These are phyloP conservation scores for Beta vulgaris DNA, from an alignment of 148 eudicot genomes.

Conservation along the genomic window DNA sequence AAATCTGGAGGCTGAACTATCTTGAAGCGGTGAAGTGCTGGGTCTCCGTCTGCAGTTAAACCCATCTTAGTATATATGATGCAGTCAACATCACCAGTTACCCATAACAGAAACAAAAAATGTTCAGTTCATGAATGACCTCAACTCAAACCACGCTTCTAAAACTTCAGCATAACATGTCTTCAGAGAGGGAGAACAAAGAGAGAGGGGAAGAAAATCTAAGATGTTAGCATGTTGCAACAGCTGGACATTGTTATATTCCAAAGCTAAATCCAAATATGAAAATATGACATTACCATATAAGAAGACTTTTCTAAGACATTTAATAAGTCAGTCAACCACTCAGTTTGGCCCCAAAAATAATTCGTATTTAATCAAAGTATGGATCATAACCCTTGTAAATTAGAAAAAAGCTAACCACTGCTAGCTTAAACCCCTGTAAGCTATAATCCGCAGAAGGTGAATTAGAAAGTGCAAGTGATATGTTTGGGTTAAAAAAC, in stretches of 20 bases:
- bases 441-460: too few species aligned
- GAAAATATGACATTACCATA: neutral
- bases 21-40: conserved; percentile 58
- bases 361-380: too few species aligned
- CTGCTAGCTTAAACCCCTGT: too few species aligned
- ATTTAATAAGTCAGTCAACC: neutral
- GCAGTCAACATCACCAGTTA: neutral
- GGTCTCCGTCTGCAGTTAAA: conserved; percentile 61
- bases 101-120: neutral
- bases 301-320: neutral
- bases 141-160: neutral
- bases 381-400: too few species aligned
- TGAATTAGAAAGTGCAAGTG: too few species aligned
- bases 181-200: neutral
- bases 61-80: neutral
- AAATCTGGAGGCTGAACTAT: conserved; percentile 43
- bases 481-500: too few species aligned
- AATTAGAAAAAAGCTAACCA: too few species aligned
- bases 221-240: neutral
- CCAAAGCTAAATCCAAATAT: neutral
- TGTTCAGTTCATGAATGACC: neutral
- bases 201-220: neutral
- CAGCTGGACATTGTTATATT: neutral
- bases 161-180: neutral
- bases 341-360: too few species aligned